Evolutionary conservation across 2,329 filamentous ascomycete species (phyloP).

Genomic region (Didymella glomerata): DNA sequence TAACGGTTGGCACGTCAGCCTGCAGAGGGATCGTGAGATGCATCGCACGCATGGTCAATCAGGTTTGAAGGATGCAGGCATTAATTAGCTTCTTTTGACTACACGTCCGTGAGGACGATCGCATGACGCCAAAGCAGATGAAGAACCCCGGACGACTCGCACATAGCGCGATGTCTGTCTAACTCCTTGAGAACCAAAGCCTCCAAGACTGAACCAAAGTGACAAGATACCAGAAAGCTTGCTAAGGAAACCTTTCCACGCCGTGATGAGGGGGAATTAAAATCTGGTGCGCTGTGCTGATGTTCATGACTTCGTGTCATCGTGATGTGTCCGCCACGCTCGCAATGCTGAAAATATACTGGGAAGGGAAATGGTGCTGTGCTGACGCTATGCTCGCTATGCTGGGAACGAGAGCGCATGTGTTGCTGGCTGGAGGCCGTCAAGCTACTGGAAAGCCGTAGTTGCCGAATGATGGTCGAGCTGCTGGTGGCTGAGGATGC

Average conservation of each 20-base stretch:
- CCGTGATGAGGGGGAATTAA: constrained; percentile 33
- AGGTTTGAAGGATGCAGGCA: constrained; percentile 30
- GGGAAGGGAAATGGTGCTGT: constrained; percentile 30
- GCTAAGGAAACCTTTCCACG: constrained; percentile 21
- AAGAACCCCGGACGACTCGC: constrained; percentile 22
- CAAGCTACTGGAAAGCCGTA: constrained; percentile 36
- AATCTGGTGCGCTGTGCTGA: constrained; percentile 29
- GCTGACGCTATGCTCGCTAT: constrained; percentile 18
- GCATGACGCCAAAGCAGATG: constrained; percentile 19
- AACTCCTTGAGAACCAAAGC: constrained; percentile 28
- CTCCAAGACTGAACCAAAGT: constrained; percentile 22
- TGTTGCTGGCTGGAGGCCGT: constrained; percentile 6
- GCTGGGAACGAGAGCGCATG: constrained; percentile 5
- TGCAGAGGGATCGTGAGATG: background rate
- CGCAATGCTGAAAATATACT: constrained; percentile 47
- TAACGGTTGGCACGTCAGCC: background rate
- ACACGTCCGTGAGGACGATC: constrained; percentile 12
- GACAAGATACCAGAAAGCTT: constrained; percentile 25
- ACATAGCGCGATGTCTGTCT: constrained; percentile 31
- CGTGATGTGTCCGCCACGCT: constrained; percentile 43
- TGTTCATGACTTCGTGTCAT: constrained; percentile 50
- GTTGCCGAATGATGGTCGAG: constrained; percentile 35
- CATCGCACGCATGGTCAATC: background rate
- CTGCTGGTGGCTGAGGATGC: constrained; percentile 23
- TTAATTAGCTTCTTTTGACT: constrained; percentile 37